Evolutionary conservation across 495 filamentous ascomycete species (phyloP), one percentile per base, ranked within the genome.

Genomic region (Penicillium argentinense): DNA sequence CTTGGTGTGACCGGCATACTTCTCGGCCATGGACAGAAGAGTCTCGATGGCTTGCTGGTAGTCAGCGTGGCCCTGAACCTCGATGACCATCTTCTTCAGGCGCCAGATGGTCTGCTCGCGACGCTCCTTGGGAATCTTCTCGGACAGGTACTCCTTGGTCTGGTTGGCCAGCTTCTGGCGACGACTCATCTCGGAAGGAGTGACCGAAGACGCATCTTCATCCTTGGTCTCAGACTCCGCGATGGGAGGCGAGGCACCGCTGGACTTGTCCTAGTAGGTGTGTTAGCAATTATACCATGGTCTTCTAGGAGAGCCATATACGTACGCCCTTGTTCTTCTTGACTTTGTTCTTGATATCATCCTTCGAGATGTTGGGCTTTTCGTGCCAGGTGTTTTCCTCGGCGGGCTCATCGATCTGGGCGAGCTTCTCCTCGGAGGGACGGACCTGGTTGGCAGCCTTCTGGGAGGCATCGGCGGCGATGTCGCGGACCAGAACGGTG

Each of bases 31-130:
- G 26, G 74, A 68, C 22, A 98, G 76, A 5, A 98, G 67, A 9
- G 91, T 96, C 49, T 91, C 81, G 50, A 97, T 84, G 6, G 93
- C 95, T 60, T 83, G 82, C 47, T 91, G 80, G 64, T 98, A 98
- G 51, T 97, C 93, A 40, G 84, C 81, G 60, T 96, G 93, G 28
- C 89, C 84, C 64, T 98, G 93, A 45, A 95, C 86, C 74, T 98
- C 93, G 44, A 96, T 77, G 19, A 98, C 71, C 88, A 98, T 95
- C 80, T 97, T 97, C 82, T 97, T 97, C 46, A 98, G 66, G 37
- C 93, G 87, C 79, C 83, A 97, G 57, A 97, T 82, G 18, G 83
- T 83, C 74, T 96, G 92, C 2, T 97, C 91, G 22, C 92, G 90
- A 47, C 95, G 90, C 70, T 97, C 92, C 73, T 91, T 74, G 0